A percentile compares a stretch with the other conserved stretches of the same genome.
phyloP scores from a whole-genome alignment of 257 asterid genomes.

The Verbascum thapsus region DNA sequence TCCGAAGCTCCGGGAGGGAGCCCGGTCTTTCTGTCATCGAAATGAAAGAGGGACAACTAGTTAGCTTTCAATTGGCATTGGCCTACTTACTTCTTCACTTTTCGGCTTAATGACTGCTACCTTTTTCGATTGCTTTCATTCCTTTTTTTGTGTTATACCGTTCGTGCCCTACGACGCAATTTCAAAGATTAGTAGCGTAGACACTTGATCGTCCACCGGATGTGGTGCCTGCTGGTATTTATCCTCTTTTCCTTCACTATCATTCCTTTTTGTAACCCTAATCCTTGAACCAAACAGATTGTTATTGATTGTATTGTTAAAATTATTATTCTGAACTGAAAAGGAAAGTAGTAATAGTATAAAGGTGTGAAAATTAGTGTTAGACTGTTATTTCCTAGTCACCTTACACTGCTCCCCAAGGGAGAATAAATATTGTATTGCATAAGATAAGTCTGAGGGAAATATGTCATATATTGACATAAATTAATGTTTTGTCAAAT shows the following conservation, averaged over 20 bases:
- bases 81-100: constrained; percentile 26
- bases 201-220: no score
- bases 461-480: background rate
- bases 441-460: background rate
- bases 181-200: no score
- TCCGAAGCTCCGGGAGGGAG: constrained; percentile 4
- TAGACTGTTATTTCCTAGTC: background rate
- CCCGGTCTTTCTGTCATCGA: constrained; percentile 20
- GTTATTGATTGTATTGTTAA: background rate
- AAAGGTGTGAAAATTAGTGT: background rate
- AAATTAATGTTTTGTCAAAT: background rate
- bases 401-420: background rate
- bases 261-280: no score
- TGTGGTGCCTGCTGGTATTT: no score
- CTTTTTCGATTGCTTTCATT: constrained; percentile 1
- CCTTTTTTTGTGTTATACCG: background rate
- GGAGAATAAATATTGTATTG: background rate
- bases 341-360: background rate
- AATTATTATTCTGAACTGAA: background rate
- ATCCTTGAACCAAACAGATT: background rate
- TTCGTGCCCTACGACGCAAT: background rate
- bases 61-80: constrained; percentile 16
- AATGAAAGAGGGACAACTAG: constrained; percentile 21
- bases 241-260: no score
- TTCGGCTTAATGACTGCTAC: constrained; percentile 8